These are phyloP conservation scores for Colletotrichum graminicola DNA, from an alignment of 2,329 filamentous ascomycete genomes.

Conservation along the genomic window DNA sequence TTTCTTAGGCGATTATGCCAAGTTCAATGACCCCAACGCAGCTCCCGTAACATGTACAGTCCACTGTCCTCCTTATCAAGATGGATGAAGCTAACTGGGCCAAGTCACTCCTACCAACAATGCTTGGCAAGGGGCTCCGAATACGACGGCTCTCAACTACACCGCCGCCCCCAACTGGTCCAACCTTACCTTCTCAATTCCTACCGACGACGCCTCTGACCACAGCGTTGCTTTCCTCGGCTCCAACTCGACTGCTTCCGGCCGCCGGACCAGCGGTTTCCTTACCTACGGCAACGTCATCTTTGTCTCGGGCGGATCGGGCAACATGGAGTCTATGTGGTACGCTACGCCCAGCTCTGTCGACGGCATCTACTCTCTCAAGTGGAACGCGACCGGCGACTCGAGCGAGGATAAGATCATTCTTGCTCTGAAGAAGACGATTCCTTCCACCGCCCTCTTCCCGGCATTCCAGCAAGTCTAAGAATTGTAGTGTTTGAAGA, in stretches of 20 bases:
- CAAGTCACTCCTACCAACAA: slow-evolving; percentile 41
- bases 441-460: slow-evolving; percentile 34
- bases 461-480: not conserved
- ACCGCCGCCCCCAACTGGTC: slow-evolving; percentile 43
- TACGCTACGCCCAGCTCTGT: slow-evolving; percentile 43
- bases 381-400: slow-evolving; percentile 45
- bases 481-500: not conserved
- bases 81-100: not conserved
- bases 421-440: slow-evolving; percentile 44
- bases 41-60: slow-evolving; percentile 34
- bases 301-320: slow-evolving; percentile 27
- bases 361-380: slow-evolving; percentile 43
- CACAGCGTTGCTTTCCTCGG: slow-evolving; percentile 44
- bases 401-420: slow-evolving; percentile 27
- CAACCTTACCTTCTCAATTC: slow-evolving; percentile 46
- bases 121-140: slow-evolving; percentile 43
- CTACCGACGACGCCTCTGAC: slow-evolving; percentile 39
- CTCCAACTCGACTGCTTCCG: slow-evolving; percentile 16
- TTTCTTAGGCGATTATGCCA: slow-evolving; percentile 26
- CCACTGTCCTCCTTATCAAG: not conserved
- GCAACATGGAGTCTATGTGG: slow-evolving; percentile 44
- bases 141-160: slow-evolving; percentile 32
- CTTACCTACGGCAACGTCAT: slow-evolving; percentile 46
- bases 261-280: slow-evolving; percentile 44
- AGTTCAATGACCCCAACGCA: slow-evolving; percentile 31